A percentile compares a stretch with the other conserved stretches of the same genome.
These are phyloP conservation scores for Grifola frondosa DNA, from an alignment of 1,284 basidiomycete genomes.

Conservation along the genomic window DNA sequence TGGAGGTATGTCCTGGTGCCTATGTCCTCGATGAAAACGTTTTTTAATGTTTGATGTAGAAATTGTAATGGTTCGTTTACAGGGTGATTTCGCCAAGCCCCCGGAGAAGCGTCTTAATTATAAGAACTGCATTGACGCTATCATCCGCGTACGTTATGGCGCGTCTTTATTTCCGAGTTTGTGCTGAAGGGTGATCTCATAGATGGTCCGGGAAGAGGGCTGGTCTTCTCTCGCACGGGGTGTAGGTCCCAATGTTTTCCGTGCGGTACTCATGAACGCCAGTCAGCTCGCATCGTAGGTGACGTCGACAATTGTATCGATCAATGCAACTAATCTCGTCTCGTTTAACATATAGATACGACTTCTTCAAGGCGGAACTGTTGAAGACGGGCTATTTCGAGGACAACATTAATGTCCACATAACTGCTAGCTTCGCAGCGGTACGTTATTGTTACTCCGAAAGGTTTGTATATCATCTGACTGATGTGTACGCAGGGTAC, in stretches of 20 bases:
- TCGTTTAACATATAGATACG: slow-evolving; percentile 76
- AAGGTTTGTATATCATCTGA: neutral
- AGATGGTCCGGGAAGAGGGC: slow-evolving; percentile 89
- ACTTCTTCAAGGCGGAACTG: slow-evolving; percentile 84
- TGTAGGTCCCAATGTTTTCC: slow-evolving; percentile 83
- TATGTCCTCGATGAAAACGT: no score
- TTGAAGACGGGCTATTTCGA: slow-evolving; percentile 69
- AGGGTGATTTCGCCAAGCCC: slow-evolving; percentile 86
- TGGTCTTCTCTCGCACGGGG: slow-evolving; percentile 72
- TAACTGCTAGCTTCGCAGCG: slow-evolving; percentile 83
- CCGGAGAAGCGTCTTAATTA: slow-evolving; percentile 85
- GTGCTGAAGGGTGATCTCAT: slow-evolving; percentile 8
- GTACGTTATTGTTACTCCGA: slow-evolving; percentile 43
- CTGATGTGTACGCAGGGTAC: slow-evolving; percentile 63
- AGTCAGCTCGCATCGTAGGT: slow-evolving; percentile 85
- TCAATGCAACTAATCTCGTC: no score
- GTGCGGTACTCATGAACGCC: slow-evolving; percentile 88
- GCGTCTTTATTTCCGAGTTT: slow-evolving; percentile 1
- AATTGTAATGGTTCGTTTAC: slow-evolving; percentile 77
- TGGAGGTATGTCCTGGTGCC: slow-evolving; percentile 52
- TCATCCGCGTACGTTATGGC: slow-evolving; percentile 62
- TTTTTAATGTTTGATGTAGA: slow-evolving; percentile 56
- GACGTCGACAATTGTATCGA: no score
- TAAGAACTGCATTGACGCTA: slow-evolving; percentile 82
- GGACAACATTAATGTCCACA: slow-evolving; percentile 82